Percentiles rank a stretch among this genome's conserved stretches.
These are phyloP conservation scores for Aspergillus unguis DNA, from an alignment of 2,329 filamentous ascomycete genomes.

Conservation along the genomic window DNA sequence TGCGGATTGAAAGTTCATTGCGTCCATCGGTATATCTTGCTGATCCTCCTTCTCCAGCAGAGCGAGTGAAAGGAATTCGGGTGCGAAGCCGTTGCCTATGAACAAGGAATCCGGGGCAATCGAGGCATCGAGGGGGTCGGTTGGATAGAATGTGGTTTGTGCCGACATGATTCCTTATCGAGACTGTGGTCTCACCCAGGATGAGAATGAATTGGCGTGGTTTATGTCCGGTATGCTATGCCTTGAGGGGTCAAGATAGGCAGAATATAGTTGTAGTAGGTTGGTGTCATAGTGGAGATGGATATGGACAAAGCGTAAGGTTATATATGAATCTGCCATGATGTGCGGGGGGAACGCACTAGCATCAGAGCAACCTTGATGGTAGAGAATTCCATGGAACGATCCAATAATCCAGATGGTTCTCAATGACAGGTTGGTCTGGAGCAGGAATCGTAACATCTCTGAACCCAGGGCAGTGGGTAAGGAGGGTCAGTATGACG, in stretches of 20 bases:
- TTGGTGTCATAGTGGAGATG: no score
- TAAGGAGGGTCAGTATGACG: neutral
- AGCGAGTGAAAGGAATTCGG: constrained; percentile 1
- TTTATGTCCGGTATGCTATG: no score
- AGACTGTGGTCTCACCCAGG: neutral
- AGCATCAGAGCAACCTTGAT: no score
- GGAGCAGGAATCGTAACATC: neutral
- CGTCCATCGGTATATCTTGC: neutral
- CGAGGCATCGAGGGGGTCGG: neutral
- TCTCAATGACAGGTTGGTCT: neutral
- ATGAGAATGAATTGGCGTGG: neutral
- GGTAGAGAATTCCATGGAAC: neutral
- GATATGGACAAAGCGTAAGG: no score
- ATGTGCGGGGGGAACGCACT: no score
- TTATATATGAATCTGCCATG: no score
- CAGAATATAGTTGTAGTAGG: no score
- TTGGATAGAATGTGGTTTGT: neutral
- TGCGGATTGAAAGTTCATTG: neutral
- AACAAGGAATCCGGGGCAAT: neutral
- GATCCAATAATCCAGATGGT: neutral
- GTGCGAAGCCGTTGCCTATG: neutral
- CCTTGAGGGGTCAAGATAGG: no score
- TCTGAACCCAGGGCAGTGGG: neutral
- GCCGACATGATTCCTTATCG: neutral
- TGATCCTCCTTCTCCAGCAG: neutral